Percentiles rank a stretch among this genome's conserved stretches.
Evolutionary conservation across 352 stramenopile genomes (phyloP).

Genomic region (Phytophthora sp.): DNA sequence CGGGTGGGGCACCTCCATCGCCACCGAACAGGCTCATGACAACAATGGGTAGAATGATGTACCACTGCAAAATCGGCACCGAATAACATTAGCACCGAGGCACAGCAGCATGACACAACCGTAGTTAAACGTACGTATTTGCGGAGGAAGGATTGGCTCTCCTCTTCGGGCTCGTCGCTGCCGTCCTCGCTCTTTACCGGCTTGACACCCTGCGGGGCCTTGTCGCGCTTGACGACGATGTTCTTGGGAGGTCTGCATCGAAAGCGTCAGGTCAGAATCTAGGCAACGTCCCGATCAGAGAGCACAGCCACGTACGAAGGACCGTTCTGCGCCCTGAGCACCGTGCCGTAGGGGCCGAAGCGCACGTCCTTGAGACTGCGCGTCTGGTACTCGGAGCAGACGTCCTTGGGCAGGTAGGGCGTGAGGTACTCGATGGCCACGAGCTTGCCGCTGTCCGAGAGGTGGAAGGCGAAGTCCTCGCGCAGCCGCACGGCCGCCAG

Average conservation of each 20-base stretch:
- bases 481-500: conserved; percentile 72
- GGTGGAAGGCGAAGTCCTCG: conserved; percentile 84
- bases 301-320: conserved; percentile 51
- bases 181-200: conserved; percentile 67
- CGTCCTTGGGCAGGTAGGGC: conserved; percentile 44
- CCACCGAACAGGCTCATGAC: conserved; percentile 77
- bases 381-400: conserved; percentile 61
- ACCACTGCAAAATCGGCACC: conserved; percentile 64
- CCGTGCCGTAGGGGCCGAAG: conserved; percentile 59
- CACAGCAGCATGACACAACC: not conserved
- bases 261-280: not conserved
- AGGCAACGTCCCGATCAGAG: not conserved
- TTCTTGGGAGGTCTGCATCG: conserved; percentile 64
- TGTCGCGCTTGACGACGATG: conserved; percentile 62
- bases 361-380: conserved; percentile 65
- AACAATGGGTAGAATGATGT: conserved; percentile 82
- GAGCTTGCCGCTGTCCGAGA: conserved; percentile 80
- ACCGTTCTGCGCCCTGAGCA: conserved; percentile 65
- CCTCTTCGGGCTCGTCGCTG: conserved; percentile 60
- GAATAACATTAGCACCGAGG: conserved; percentile 3
- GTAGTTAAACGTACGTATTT: conserved; percentile 74
- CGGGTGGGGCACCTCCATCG: conserved; percentile 48
- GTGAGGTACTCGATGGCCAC: conserved; percentile 85
- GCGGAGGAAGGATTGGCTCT: conserved; percentile 82
- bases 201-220: conserved; percentile 73